Conservation (phyloP, 2,329 filamentous ascomycete genomes). For the Aspergillus novoparasiticus region DNA sequence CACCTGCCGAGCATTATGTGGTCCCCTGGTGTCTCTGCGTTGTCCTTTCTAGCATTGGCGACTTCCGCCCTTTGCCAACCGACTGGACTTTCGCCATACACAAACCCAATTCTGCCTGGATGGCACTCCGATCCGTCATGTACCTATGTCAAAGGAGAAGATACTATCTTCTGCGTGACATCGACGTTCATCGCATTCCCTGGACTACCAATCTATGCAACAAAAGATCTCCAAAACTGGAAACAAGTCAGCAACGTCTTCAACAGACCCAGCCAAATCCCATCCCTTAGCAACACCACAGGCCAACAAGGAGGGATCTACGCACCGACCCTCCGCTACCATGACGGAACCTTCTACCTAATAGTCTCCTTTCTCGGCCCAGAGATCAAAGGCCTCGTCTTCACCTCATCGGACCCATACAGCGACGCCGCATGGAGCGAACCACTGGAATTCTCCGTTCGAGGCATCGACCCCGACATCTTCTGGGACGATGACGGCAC, state of each 20-base stretch:
- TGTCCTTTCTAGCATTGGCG: background rate
- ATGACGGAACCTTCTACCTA: conserved; percentile 45
- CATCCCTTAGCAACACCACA: conserved; percentile 27
- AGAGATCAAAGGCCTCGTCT: conserved; percentile 1
- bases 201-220: conserved; percentile 49
- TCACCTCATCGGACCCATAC: conserved; percentile 7
- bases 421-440: conserved; percentile 12
- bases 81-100: background rate
- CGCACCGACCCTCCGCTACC: conserved; percentile 44
- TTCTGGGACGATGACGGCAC: conserved; percentile 17
- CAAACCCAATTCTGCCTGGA: conserved; percentile 34
- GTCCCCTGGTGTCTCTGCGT: background rate
- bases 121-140: conserved; percentile 52
- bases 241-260: conserved; percentile 11
- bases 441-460: conserved; percentile 11
- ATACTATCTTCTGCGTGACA: conserved; percentile 42
- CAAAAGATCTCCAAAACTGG: conserved; percentile 39
- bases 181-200: conserved; percentile 52
- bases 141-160: conserved; percentile 38
- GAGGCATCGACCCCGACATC: conserved; percentile 13
- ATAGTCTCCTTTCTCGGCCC: background rate
- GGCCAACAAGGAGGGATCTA: conserved; percentile 38
- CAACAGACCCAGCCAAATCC: conserved; percentile 37
- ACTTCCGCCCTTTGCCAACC: background rate
- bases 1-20: background rate